These are phyloP conservation scores for Paecilomyces sp. DNA, from an alignment of 2,329 filamentous ascomycete species.

Conservation along the genomic window DNA sequence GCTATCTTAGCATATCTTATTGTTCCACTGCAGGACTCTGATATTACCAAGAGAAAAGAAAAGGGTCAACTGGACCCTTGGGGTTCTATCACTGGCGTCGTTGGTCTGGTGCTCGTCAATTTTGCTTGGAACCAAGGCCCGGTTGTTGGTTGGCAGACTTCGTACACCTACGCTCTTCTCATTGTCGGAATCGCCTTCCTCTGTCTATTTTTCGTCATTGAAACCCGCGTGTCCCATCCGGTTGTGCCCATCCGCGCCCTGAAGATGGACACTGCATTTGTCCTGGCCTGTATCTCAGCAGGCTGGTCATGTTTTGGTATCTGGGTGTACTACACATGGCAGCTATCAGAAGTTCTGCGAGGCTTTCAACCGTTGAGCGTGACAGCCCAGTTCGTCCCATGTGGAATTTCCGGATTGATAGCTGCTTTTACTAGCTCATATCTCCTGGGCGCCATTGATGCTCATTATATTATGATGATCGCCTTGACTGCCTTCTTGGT, in stretches of 20 bases:
- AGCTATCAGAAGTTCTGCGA: constrained; percentile 19
- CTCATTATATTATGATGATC: constrained; percentile 22
- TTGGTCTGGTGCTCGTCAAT: constrained; percentile 44
- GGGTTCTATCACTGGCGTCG: constrained; percentile 42
- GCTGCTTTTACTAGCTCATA: constrained; percentile 21
- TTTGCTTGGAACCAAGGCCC: constrained; percentile 49
- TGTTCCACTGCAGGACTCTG: constrained; percentile 28
- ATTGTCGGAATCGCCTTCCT: constrained; percentile 40
- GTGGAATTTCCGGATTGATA: constrained; percentile 19
- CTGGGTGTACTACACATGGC: constrained; percentile 35
- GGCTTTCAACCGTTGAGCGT: constrained; percentile 17
- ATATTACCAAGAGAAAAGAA: constrained; percentile 12
- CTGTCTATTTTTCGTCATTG: constrained; percentile 1
- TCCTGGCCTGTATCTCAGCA: constrained; percentile 32
- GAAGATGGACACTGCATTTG: constrained; percentile 22
- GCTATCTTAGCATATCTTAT: constrained; percentile 23
- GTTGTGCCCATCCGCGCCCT: constrained; percentile 1
- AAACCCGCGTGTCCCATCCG: constrained; percentile 1
- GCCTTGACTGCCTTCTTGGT: constrained; percentile 17
- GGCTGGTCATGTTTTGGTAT: constrained; percentile 37
- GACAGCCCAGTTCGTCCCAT: constrained; percentile 23
- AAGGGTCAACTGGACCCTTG: constrained; percentile 31
- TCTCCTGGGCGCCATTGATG: constrained; percentile 15
- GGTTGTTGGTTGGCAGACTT: constrained; percentile 37
- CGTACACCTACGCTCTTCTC: constrained; percentile 38